These are phyloP conservation scores for Fusarium incarnatum DNA, from an alignment of 2,329 filamentous ascomycete species.

Conservation along the genomic window DNA sequence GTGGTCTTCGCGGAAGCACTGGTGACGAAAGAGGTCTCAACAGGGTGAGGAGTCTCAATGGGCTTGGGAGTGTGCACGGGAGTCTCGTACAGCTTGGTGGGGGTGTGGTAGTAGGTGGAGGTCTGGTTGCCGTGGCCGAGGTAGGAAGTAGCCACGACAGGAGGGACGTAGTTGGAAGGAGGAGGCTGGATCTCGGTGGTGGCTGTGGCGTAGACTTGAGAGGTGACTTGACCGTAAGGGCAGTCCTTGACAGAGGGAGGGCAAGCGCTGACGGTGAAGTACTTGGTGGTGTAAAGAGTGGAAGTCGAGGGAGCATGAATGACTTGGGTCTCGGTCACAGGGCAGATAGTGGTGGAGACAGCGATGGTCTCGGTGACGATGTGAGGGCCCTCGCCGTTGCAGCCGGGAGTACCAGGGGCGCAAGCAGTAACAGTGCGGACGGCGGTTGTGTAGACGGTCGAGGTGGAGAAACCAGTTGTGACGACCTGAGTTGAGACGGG, in stretches of 20 bases:
- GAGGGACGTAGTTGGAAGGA: background rate
- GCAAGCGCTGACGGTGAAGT: slow-evolving; percentile 28
- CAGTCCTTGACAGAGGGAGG: slow-evolving; percentile 20
- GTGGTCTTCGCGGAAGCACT: slow-evolving; percentile 9
- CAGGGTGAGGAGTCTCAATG: background rate
- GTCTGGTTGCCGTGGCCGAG: slow-evolving; percentile 11
- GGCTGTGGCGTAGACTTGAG: slow-evolving; percentile 29
- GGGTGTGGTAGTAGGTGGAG: slow-evolving; percentile 10
- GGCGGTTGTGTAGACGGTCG: slow-evolving; percentile 34
- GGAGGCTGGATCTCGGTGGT: slow-evolving; percentile 18
- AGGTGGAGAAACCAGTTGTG: slow-evolving; percentile 30
- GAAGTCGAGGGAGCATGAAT: slow-evolving; percentile 16
- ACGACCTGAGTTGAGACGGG: slow-evolving; percentile 7
- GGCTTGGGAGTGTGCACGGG: slow-evolving; percentile 9
- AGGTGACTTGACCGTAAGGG: slow-evolving; percentile 15
- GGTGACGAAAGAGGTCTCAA: background rate
- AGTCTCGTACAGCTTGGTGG: slow-evolving; percentile 28
- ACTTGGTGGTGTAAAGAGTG: slow-evolving; percentile 38
- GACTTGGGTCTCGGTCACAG: slow-evolving; percentile 30
- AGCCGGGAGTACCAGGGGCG: slow-evolving; percentile 3
- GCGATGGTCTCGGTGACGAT: slow-evolving; percentile 21
- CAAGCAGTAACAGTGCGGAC: slow-evolving; percentile 37
- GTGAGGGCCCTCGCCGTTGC: slow-evolving; percentile 12
- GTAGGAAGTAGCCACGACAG: slow-evolving; percentile 3
- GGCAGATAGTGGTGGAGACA: slow-evolving; percentile 34